Conservation (phyloP, 2,329 filamentous ascomycete species). For the Hypoxylon sp. region DNA sequence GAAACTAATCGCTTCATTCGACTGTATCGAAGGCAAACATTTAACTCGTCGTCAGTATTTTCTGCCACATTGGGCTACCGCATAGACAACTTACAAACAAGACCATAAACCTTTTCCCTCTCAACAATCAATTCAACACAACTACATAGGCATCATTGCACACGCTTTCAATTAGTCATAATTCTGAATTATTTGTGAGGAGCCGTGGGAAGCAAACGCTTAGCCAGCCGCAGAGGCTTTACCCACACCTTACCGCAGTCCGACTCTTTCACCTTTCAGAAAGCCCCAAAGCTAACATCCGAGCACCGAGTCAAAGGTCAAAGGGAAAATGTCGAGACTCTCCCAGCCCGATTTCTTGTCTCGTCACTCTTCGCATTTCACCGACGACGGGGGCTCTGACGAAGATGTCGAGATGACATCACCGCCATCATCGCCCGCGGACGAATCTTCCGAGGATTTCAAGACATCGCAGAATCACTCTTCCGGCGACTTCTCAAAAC, state of each 20-base stretch:
- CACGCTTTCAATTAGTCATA: not conserved
- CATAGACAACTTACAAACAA: slow-evolving; percentile 2
- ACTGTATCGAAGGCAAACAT: not conserved
- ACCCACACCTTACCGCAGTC: not conserved
- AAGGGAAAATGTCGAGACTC: slow-evolving; percentile 2
- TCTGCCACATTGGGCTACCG: not conserved
- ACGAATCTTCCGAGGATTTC: not conserved
- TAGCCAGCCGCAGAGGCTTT: not conserved
- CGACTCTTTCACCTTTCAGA: not conserved
- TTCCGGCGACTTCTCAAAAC: not conserved
- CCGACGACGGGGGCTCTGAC: not conserved
- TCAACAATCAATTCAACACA: not conserved
- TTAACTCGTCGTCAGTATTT: slow-evolving; percentile 1
- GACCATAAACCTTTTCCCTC: not conserved
- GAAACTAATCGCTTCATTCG: not conserved
- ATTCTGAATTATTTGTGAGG: not conserved
- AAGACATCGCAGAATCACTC: not conserved
- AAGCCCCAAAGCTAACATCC: not conserved
- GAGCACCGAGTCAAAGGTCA: not conserved
- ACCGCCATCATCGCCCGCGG: not conserved
- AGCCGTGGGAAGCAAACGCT: not conserved
- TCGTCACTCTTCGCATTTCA: not conserved
- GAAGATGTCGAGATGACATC: slow-evolving; percentile 13
- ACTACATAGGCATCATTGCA: not conserved
- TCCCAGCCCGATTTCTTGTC: not conserved